Evolutionary conservation across 192 early-diverging fungal species (phyloP), one percentile per base, ranked within the genome.

Genomic region (Linnemannia hyalina): DNA sequence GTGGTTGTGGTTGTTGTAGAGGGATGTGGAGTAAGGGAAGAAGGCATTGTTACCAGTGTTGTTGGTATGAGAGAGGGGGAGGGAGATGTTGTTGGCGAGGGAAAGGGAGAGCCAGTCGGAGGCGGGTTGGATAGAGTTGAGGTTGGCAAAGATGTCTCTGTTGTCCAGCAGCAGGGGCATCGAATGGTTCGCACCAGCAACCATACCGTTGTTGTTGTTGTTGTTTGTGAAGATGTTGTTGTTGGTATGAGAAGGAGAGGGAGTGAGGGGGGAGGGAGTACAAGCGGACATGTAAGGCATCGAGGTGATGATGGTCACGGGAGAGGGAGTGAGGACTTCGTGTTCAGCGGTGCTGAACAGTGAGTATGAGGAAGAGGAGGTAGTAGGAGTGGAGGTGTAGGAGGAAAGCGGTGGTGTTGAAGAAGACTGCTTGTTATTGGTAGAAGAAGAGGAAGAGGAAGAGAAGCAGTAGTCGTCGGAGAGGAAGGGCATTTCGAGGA

Each of bases 401-500:
- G 44, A 57, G 20, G 44, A 60, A 8, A 35, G 55, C n/a, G 23
- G 1, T 2, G 60, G 18, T 4, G 40, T 13, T 5, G 63, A 29
- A 35, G 76, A n/a, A 16, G 74, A n/a, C 6, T 35, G 52, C 6
- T 47, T 68, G 68, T 32, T 55, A 1, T 35, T 1, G 35, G 35
- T 35, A 35, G 70, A 36, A 32, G 74, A 73, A 20, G 52, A 38
- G 23, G 70, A 36, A 20, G 42, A 40, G 16, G 70, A 46, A 20
- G 77, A 68, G 68, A 80, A 76, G 46, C 74, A 46, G 44, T 69
- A 83, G 73, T 83, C 82, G 2, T 83, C 77, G 29, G 82, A 75
- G 26, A 76, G 65, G 78, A 85, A 85, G 35, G 83, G 78, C 83
- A 85, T 79, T 60, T 75, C 83, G 29, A 85, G 78, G 38, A 80